Evolutionary conservation across 1,139 yeast species (phyloP), one percentile per base, ranked within the genome.

Genomic region (Saccharomyces hybrid): DNA sequence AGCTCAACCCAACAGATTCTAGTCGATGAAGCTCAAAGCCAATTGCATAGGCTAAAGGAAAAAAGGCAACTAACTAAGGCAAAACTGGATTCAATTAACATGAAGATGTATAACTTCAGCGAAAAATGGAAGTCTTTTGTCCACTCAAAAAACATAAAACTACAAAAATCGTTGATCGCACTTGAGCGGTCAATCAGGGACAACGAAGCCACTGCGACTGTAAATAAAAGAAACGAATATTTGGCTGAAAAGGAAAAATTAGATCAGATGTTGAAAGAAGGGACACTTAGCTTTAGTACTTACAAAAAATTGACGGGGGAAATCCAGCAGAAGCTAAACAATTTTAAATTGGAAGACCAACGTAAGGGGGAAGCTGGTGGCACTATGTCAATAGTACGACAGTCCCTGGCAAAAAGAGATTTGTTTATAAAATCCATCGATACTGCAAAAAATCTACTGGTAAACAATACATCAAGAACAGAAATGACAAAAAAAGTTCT

Each of bases 361-460:
- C 49, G 42, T 14, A 50, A 50, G 31, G 16, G 13, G 23, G 32
- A 49, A 8, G 44, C 47, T 38, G n/a, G 44, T 14, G 30, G 48
- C n/a, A 44, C 38, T 31, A 32, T 26, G 11, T 32, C 50, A 11
- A 48, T 48, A 14, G 47, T 27, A 26, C 16, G 25, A n/a, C 48
- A 50, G n/a, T 26, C 48, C 3, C 42, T 47, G 16, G 48, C 50
- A 16, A 51, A 51, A 31, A 50, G 41, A 27, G 55, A 58, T 20
- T 49, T 59, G 13, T 67, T 62, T 51, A 54, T 48, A 25, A 63
- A 59, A 49, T 64, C 69, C 2, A 49, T 67, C 13, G 59, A 55
- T 3, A 60, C 61, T 5, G 70, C 69, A 1, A 56, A 55, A 47
- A 54, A 59, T 25, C 47, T 66, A 30, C 47, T 66, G 4, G 49